These are phyloP conservation scores for Magnolia changhungtana DNA, from an alignment of 164 flowering plant genomes.

Conservation along the genomic window DNA sequence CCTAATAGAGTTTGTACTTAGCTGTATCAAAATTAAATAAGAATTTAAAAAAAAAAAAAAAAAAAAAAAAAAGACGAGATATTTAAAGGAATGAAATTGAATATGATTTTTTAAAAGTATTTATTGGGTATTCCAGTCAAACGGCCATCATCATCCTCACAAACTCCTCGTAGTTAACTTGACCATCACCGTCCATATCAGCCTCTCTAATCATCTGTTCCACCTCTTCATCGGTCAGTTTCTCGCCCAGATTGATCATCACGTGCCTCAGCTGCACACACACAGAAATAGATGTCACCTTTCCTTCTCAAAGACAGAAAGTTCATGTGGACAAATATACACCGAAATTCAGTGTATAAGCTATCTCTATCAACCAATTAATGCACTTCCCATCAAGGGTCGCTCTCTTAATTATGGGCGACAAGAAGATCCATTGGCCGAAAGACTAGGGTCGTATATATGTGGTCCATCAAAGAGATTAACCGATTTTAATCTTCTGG, in stretches of 20 bases:
- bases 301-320: not conserved
- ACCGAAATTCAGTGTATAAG: too few relatives aligned
- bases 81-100: slow-evolving; percentile 1
- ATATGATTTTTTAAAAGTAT: not conserved
- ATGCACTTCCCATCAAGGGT: too few relatives aligned
- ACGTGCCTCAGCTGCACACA: slow-evolving; percentile 57
- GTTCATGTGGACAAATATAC: too few relatives aligned
- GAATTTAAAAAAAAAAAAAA: not conserved
- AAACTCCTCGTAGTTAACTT: slow-evolving; percentile 66
- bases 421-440: too few relatives aligned
- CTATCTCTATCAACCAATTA: too few relatives aligned
- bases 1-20: not conserved
- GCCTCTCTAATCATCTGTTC: slow-evolving; percentile 78
- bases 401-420: too few relatives aligned
- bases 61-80: too few relatives aligned
- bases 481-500: too few relatives aligned
- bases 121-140: slow-evolving; percentile 12
- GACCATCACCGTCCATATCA: slow-evolving; percentile 81
- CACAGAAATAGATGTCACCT: not conserved
- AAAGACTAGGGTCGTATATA: too few relatives aligned
- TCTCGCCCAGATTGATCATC: slow-evolving; percentile 74
- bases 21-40: not conserved
- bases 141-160: slow-evolving; percentile 62
- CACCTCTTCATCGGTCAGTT: slow-evolving; percentile 66
- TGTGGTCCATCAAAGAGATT: too few relatives aligned